phyloP scores from a whole-genome alignment of 2,329 filamentous ascomycete species.

The Piedraia hortae region DNA sequence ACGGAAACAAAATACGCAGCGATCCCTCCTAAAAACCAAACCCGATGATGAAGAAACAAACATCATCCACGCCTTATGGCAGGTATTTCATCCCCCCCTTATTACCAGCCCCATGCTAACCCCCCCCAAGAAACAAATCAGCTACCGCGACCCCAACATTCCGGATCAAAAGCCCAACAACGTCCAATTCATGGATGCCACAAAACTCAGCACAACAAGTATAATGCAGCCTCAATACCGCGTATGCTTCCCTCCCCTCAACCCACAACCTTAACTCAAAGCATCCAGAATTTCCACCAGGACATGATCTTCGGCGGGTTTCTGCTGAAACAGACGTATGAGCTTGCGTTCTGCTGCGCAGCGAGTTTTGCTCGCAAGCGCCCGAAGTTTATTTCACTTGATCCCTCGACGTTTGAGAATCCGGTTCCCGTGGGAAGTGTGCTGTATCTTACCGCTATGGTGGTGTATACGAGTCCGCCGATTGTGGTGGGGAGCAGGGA shows the following conservation, averaged over 20 bases:
- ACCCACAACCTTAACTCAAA: no score
- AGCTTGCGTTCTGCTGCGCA: slow-evolving; percentile 48
- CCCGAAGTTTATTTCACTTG: slow-evolving; percentile 43
- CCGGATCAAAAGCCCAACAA: slow-evolving; percentile 27
- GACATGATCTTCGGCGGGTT: slow-evolving; percentile 58
- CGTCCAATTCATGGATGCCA: slow-evolving; percentile 33
- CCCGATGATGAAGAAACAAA: slow-evolving; percentile 45
- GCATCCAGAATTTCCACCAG: no score
- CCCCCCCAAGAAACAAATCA: slow-evolving; percentile 34
- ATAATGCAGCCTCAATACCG: slow-evolving; percentile 54
- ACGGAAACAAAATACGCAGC: slow-evolving; percentile 34
- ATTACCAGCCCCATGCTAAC: no score
- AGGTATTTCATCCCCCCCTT: no score
- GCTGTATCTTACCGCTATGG: slow-evolving; percentile 42
- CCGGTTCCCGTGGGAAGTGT: slow-evolving; percentile 50
- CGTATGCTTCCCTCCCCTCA: no score
- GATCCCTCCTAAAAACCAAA: slow-evolving; percentile 34
- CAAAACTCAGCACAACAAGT: slow-evolving; percentile 33
- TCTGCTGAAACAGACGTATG: slow-evolving; percentile 42
- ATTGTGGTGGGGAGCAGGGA: slow-evolving; percentile 16
- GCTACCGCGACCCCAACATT: slow-evolving; percentile 33
- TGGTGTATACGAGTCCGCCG: slow-evolving; percentile 42
- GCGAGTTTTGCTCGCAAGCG: slow-evolving; percentile 41
- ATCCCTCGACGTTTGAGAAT: slow-evolving; percentile 48
- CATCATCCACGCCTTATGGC: slow-evolving; percentile 47